phyloP scores from a whole-genome alignment of 257 asterid genomes.

The Fraxinus americana region DNA sequence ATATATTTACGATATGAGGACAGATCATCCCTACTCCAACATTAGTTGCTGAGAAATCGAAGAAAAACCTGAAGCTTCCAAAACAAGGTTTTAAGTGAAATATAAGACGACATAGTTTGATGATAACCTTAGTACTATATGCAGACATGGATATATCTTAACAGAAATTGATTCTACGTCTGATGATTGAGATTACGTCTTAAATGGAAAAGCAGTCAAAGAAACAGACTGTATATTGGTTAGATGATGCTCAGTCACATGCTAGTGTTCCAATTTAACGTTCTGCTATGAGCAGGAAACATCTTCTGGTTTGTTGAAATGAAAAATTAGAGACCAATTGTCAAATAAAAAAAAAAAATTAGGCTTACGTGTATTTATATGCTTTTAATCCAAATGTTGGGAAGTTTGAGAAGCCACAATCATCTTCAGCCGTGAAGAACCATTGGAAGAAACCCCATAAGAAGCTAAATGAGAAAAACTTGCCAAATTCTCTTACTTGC shows the following conservation, averaged over 20 bases:
- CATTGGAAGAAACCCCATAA: slow-evolving; percentile 83
- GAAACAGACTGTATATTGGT: neutral
- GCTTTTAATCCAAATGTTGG: slow-evolving; percentile 76
- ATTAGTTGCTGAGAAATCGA: slow-evolving; percentile 74
- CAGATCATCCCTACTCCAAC: slow-evolving; percentile 85
- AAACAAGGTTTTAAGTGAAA: neutral
- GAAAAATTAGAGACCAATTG: neutral
- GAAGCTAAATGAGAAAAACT: slow-evolving; percentile 59
- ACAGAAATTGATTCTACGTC: neutral
- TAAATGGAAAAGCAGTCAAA: neutral
- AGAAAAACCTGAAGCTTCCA: slow-evolving; percentile 53
- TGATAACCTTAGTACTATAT: neutral
- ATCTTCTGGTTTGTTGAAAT: neutral
- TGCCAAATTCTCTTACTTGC: slow-evolving; percentile 44
- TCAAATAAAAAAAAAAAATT: neutral
- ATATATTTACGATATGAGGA: slow-evolving; percentile 61
- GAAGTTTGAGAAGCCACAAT: slow-evolving; percentile 60
- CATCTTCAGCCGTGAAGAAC: slow-evolving; percentile 67
- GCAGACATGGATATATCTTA: neutral
- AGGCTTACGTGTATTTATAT: slow-evolving; percentile 41
- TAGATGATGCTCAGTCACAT: neutral
- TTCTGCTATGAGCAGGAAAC: too few relatives aligned
- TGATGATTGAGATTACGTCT: neutral
- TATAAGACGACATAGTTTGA: neutral
- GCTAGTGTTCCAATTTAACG: neutral